These are phyloP conservation scores for Cyberlindnera maritima DNA, from an alignment of 805 yeast species.

Conservation along the genomic window DNA sequence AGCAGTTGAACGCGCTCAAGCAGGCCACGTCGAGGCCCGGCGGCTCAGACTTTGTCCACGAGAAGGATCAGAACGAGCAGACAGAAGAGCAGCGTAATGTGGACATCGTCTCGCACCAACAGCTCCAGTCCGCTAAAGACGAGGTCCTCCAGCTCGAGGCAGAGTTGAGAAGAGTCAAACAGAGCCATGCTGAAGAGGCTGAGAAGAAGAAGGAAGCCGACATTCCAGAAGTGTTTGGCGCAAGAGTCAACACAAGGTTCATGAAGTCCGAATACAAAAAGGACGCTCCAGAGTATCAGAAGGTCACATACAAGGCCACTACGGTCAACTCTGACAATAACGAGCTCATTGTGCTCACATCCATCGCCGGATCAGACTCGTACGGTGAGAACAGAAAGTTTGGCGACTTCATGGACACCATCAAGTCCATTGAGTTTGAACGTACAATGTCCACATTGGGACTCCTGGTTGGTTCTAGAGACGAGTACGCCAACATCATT, in stretches of 20 bases:
- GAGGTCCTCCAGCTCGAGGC: slow-evolving; percentile 5
- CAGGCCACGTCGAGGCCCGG: slow-evolving; percentile 1
- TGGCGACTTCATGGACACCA: slow-evolving; percentile 32
- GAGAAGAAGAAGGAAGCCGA: not conserved
- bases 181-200: not conserved
- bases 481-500: slow-evolving; percentile 10
- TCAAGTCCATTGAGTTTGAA: slow-evolving; percentile 29
- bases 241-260: slow-evolving; percentile 9
- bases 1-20: slow-evolving; percentile 6
- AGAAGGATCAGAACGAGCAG: slow-evolving; percentile 1
- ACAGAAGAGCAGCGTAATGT: slow-evolving; percentile 2
- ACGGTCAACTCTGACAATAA: slow-evolving; percentile 6
- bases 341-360: slow-evolving; percentile 13
- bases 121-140: slow-evolving; percentile 4
- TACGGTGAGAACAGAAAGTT: slow-evolving; percentile 37
- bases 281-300: slow-evolving; percentile 13
- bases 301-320: slow-evolving; percentile 8
- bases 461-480: slow-evolving; percentile 18
- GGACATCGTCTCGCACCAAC: slow-evolving; percentile 1
- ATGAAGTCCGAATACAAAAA: slow-evolving; percentile 3
- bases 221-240: slow-evolving; percentile 2
- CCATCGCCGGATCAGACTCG: slow-evolving; percentile 30
- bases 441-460: slow-evolving; percentile 24
- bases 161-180: slow-evolving; percentile 1
- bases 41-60: not conserved